Evolutionary conservation across 1,139 yeast genomes (phyloP), one percentile per base, ranked within the genome.

Genomic region (Pichia sp.): DNA sequence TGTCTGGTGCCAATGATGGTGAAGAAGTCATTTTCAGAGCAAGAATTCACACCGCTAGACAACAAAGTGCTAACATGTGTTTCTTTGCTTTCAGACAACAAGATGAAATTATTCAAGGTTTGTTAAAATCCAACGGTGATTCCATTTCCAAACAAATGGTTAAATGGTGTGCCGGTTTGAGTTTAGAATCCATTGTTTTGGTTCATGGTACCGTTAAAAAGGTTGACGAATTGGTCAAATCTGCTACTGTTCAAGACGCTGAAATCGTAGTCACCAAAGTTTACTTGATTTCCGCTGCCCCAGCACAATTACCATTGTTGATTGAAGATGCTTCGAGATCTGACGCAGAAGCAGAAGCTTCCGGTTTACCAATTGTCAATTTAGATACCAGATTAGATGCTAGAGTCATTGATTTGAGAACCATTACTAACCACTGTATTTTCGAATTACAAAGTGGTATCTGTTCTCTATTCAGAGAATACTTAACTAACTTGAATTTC

Each of bases 281-380:
- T 52, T 80, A 69, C 67, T 75, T 90, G 47, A 79, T 90, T 54
- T 79, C 85, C 51, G 95, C 83, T 65, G 85, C 97, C 37, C 97
- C 97, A 44, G 84, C 84, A 58, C 90, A 85, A 69, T 75, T 92
- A 61, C 98, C 99, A 49, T 82, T 92, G 64, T 76, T 88, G 62
- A 79, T 94, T 59, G 98, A 92, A 71, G 99, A 92, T 67, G 97
- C 98, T 38, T 73, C 88, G 34, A 83, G 99, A 69, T 81, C 95
- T 42, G 98, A 92, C 57, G 88, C 86, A 44, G 95, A 88, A 63
- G 97, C 97, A 41, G 95, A 86, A 66, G 88, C 83, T 45, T 81
- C 84, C 36, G 94, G 94, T 16, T 77, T 90, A 57, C 97, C 97
- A 42, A 84, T 86, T 39, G 97, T 92, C 55, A 90, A 90, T 69